phyloP scores from a whole-genome alignment of 192 early-diverging fungal genomes.

The Linnemannia schmuckeri region DNA sequence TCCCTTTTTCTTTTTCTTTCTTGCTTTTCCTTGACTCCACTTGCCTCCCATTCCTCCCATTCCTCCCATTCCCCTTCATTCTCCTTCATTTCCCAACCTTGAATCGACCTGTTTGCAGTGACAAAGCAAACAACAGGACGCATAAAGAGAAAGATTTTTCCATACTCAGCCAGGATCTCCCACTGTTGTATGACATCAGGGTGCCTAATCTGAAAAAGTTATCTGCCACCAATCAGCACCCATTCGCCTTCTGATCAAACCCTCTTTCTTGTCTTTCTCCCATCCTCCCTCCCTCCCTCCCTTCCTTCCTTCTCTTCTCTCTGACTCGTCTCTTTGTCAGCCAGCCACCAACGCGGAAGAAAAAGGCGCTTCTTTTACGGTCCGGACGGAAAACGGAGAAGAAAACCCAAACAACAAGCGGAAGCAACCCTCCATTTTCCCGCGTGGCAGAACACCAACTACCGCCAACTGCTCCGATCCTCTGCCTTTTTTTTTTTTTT shows the following conservation, averaged over 20 bases:
- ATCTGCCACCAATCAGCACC: constrained; percentile 23
- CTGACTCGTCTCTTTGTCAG: background rate
- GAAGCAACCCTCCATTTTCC: background rate
- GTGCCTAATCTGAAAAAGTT: constrained; percentile 11
- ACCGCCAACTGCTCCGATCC: background rate
- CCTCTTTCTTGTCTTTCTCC: background rate
- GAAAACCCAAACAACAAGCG: background rate
- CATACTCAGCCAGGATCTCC: background rate
- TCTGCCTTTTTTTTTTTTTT: background rate
- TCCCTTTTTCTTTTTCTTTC: background rate
- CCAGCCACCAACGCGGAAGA: background rate
- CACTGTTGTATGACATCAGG: constrained; percentile 10
- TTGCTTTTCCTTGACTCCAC: background rate
- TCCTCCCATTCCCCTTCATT: background rate
- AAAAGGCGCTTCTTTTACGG: background rate
- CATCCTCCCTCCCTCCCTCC: too few species aligned
- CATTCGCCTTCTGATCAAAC: background rate
- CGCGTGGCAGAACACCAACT: background rate
- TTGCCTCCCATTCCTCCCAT: background rate
- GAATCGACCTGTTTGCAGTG: background rate
- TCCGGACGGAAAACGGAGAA: constrained; percentile 1
- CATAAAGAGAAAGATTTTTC: background rate
- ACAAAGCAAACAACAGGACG: background rate
- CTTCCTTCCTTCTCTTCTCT: too few species aligned
- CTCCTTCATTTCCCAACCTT: background rate